A percentile compares a stretch with the other conserved stretches of the same genome.
phyloP scores from a whole-genome alignment of 495 filamentous ascomycete species.

The Neurospora tetraspora region DNA sequence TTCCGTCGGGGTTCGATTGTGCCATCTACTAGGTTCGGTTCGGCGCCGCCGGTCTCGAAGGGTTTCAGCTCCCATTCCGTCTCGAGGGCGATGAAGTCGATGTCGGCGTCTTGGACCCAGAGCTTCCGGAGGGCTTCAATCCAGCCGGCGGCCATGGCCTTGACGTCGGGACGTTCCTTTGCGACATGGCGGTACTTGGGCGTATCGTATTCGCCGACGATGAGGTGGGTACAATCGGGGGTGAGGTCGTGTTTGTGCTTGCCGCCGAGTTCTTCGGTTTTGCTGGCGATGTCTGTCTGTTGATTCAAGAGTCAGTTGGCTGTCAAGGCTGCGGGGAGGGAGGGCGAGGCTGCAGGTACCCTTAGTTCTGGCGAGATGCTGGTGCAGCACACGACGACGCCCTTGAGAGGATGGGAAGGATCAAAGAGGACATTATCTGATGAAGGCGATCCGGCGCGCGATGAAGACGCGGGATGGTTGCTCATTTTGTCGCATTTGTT shows the following conservation, averaged over 20 bases:
- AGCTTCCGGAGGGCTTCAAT: conserved; percentile 68
- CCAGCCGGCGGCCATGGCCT: conserved; percentile 69
- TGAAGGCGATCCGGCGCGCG: background rate
- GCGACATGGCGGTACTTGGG: conserved; percentile 94
- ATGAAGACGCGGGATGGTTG: background rate
- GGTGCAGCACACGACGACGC: conserved; percentile 86
- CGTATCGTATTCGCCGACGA: conserved; percentile 79
- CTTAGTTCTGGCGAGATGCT: conserved; percentile 71
- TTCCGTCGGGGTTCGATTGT: conserved; percentile 20
- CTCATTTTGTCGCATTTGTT: conserved; percentile 2
- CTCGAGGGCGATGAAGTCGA: conserved; percentile 57
- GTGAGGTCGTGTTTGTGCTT: conserved; percentile 83
- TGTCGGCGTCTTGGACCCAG: conserved; percentile 76
- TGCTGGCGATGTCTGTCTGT: conserved; percentile 60
- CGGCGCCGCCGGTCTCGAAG: conserved; percentile 32
- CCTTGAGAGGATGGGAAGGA: conserved; percentile 56
- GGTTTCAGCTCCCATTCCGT: conserved; percentile 29
- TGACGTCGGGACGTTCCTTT: conserved; percentile 74
- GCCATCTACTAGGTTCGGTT: conserved; percentile 12
- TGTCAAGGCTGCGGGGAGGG: conserved; percentile 6
- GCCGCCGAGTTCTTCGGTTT: conserved; percentile 77
- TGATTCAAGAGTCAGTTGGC: background rate
- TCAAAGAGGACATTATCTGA: conserved; percentile 19
- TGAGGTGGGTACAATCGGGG: conserved; percentile 86
- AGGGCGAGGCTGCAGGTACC: conserved; percentile 39